Base-by-base conservation (phyloP, 169 alveolate genomes). In the Plasmodium knowlesi region DNA sequence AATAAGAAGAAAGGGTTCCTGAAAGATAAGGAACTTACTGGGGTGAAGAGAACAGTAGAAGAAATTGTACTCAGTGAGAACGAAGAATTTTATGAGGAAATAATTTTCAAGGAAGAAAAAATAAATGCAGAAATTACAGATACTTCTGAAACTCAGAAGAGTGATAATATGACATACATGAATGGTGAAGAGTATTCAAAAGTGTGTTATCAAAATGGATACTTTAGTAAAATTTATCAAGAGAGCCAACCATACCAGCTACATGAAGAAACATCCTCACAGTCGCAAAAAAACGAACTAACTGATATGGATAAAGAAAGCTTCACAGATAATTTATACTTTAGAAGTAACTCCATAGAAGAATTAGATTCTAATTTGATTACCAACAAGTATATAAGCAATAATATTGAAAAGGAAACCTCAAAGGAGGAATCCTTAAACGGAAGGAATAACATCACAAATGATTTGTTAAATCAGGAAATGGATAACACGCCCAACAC, bases 331-430 rank as follows among this genome's bases (percentile, higher is more conserved):
- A 79, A 61, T 79, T 46, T 79, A 79, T 76, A 61, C 50, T 37
- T 88, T 54, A 88, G 74, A 30, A 78, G 74, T 79, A 88, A 78
- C 46, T 88, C 83, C 25, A 88, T 88, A 88, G 94, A 88, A 61
- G 94, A 88, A 50, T 34, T 88, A 57, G 94, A 88, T 61, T 88
- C 83, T 5, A 88, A 88, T 79, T 88, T 88, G 82, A 57, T 88
- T 14, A 88, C 82, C 46, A 30, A 88, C 12, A 88, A 88, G 34
- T 88, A 88, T 71, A 72, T 41, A 88, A 61, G 54, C 10, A 88
- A 78, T 37, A 34, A 57, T 41, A 4, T 16, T 0, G 74, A 61
- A 28, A 67, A 39, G 34, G 73, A 37, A 54, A 22, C n/a, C 14
- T 25, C 71, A 46, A 83, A 39, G 25, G 72, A 83, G 54, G 84